Percentiles rank a stretch among this genome's conserved stretches.
Conservation (phyloP, 192 early-diverging fungal species). For the Podila minutissima region DNA sequence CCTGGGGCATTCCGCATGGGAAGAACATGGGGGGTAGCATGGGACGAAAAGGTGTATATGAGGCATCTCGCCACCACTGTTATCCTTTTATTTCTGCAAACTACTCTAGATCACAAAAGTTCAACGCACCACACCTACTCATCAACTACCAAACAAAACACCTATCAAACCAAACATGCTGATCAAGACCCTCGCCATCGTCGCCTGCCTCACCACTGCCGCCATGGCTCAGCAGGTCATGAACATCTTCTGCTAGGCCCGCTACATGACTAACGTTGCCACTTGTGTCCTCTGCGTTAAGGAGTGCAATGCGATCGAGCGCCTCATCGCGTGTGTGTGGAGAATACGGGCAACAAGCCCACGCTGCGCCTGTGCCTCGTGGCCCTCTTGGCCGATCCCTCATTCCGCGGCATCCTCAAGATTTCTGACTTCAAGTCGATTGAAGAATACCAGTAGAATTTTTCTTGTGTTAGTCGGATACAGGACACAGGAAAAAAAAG, state of each 20-base stretch:
- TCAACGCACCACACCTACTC: too few relatives aligned
- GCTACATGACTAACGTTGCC: conserved; percentile 25
- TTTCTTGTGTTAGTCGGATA: too few relatives aligned
- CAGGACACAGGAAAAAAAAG: too few relatives aligned
- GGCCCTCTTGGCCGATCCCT: neutral
- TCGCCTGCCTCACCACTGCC: conserved; percentile 13
- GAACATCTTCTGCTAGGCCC: conserved; percentile 18
- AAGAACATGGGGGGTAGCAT: too few relatives aligned
- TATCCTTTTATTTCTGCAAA: too few relatives aligned
- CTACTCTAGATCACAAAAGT: too few relatives aligned
- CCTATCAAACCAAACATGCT: neutral
- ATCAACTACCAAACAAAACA: too few relatives aligned
- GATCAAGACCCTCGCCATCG: neutral
- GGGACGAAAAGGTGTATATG: too few relatives aligned
- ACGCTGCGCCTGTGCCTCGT: neutral
- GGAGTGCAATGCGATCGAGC: conserved; percentile 2
- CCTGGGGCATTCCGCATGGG: too few relatives aligned
- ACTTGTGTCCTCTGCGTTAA: conserved; percentile 15
- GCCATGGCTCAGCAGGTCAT: neutral
- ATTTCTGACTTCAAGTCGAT: neutral
- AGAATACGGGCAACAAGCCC: conserved; percentile 1
- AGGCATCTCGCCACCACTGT: too few relatives aligned
- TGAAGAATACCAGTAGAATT: too few relatives aligned
- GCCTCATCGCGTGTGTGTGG: conserved; percentile 9
- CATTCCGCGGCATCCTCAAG: neutral